A percentile compares a stretch with the other conserved stretches of the same genome.
These are phyloP conservation scores for Pseudotsuga menziesii DNA, from an alignment of 75 land plant genomes.

Conservation along the genomic window DNA sequence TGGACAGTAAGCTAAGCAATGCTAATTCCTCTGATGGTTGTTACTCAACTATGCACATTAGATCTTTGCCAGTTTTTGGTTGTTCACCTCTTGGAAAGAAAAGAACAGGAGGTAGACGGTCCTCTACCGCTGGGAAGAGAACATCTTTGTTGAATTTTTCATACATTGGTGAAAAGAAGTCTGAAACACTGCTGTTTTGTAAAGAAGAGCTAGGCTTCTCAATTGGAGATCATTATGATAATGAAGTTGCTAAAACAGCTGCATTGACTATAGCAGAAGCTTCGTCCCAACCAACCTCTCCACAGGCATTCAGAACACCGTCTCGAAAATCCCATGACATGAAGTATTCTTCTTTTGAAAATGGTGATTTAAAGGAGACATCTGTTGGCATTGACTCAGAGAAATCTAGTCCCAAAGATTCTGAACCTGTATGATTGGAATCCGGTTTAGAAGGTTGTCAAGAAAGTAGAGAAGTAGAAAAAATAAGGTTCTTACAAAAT, in stretches of 20 bases:
- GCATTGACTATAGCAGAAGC: slow-evolving; percentile 72
- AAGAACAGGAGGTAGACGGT: slow-evolving; percentile 7
- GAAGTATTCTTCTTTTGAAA: slow-evolving; percentile 35
- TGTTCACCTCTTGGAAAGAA: neutral
- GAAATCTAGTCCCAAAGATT: slow-evolving; percentile 14
- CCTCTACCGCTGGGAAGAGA: slow-evolving; percentile 65
- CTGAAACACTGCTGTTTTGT: neutral
- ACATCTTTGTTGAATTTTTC: slow-evolving; percentile 68
- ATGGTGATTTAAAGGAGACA: slow-evolving; percentile 35
- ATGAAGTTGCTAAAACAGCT: slow-evolving; percentile 62
- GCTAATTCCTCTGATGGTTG: neutral
- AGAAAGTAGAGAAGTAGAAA: slow-evolving; percentile 9
- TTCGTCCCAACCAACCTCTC: slow-evolving; percentile 66
- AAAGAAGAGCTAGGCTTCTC: neutral
- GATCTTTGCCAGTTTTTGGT: neutral
- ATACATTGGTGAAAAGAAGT: slow-evolving; percentile 26
- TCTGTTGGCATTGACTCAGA: slow-evolving; percentile 17
- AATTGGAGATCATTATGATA: slow-evolving; percentile 25
- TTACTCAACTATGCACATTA: neutral
- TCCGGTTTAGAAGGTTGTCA: slow-evolving; percentile 10
- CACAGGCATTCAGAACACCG: slow-evolving; percentile 61
- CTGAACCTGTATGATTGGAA: slow-evolving; percentile 16
- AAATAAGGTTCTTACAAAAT: slow-evolving; percentile 16
- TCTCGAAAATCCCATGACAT: slow-evolving; percentile 31
- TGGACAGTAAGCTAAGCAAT: neutral